Conservation (phyloP, 2,329 filamentous ascomycete genomes). For the Sphaerulina vaccinii region DNA sequence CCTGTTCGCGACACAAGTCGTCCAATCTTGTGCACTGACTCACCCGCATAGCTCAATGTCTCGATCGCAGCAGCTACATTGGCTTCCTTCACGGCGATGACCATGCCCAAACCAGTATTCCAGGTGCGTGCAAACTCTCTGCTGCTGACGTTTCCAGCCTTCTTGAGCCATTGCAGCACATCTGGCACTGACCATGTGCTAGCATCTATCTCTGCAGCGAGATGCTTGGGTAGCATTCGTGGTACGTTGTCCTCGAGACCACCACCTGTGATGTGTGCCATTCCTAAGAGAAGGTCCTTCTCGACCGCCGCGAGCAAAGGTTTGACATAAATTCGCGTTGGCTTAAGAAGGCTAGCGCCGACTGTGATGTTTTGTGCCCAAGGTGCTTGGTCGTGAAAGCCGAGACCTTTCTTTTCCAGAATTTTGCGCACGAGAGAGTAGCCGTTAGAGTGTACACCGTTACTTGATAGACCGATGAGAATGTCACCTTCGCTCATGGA, state of each 20-base stretch:
- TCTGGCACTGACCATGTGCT: conserved; percentile 70
- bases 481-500: conserved; percentile 81
- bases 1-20: conserved; percentile 59
- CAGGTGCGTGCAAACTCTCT: conserved; percentile 88
- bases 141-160: conserved; percentile 66
- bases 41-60: conserved; percentile 65
- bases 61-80: conserved; percentile 61
- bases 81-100: conserved; percentile 70
- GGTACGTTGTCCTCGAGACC: conserved; percentile 92
- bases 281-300: conserved; percentile 73
- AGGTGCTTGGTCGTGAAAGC: conserved; percentile 70
- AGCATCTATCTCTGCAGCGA: conserved; percentile 80
- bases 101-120: conserved; percentile 95
- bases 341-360: conserved; percentile 77
- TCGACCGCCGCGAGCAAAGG: conserved; percentile 59
- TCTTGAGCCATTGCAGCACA: conserved; percentile 86
- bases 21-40: conserved; percentile 76
- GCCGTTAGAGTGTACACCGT: conserved; percentile 91
- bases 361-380: conserved; percentile 67
- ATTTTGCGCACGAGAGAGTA: conserved; percentile 96
- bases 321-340: conserved; percentile 92
- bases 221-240: conserved; percentile 76
- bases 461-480: conserved; percentile 79
- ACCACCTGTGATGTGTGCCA: conserved; percentile 95
- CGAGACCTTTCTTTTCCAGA: conserved; percentile 70